Percentiles rank a stretch among this genome's conserved stretches.
phyloP scores from a whole-genome alignment of 176 grass and related monocot genomes.

The Tuctoria greenei region DNA sequence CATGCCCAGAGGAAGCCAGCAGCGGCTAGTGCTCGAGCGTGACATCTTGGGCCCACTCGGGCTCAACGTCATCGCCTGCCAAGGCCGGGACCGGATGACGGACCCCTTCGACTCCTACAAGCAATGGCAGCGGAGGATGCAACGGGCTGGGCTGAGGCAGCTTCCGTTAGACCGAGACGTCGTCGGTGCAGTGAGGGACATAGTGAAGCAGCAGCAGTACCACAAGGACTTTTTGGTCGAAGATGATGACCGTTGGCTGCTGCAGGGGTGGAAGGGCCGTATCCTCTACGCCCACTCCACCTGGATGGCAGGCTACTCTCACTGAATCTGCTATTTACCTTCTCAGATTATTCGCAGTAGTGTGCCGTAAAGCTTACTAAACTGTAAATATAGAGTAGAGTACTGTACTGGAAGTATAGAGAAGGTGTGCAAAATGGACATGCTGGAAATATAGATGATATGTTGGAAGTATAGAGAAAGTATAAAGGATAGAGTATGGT shows the following conservation, averaged over 20 bases:
- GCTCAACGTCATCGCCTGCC: slow-evolving; percentile 41
- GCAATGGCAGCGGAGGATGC: slow-evolving; percentile 44
- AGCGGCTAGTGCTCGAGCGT: slow-evolving; percentile 27
- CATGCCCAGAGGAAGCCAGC: neutral
- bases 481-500: too few species aligned
- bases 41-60: slow-evolving; percentile 23
- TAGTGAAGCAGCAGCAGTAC: slow-evolving; percentile 32
- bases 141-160: slow-evolving; percentile 37
- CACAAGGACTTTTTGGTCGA: slow-evolving; percentile 50
- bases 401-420: too few species aligned
- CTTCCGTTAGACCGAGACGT: slow-evolving; percentile 24
- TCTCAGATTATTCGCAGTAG: too few species aligned
- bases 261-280: slow-evolving; percentile 54
- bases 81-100: slow-evolving; percentile 36
- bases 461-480: too few species aligned
- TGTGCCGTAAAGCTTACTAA: too few species aligned
- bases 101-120: slow-evolving; percentile 46
- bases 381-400: too few species aligned
- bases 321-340: too few species aligned
- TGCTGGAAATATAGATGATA: too few species aligned
- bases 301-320: too few species aligned
- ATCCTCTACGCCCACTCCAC: slow-evolving; percentile 36
- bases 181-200: slow-evolving; percentile 5
- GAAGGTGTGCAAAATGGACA: too few species aligned
- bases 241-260: slow-evolving; percentile 34